Base-by-base conservation (phyloP, 129 eudicot species). In the Ambrosia trifida region DNA sequence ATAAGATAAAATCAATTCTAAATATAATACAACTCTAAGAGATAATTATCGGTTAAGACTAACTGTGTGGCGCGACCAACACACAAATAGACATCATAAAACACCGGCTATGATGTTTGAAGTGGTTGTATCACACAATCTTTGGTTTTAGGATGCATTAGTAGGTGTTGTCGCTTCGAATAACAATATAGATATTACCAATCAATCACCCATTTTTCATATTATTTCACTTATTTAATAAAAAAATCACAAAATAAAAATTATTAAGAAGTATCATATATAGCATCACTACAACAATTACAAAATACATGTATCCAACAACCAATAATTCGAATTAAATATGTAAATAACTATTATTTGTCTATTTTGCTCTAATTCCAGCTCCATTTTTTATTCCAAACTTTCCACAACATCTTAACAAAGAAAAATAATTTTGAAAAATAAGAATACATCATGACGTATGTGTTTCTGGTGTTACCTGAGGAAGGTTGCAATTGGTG, bases 401-500 rank as follows among this genome's bases (percentile, higher is more conserved):
- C 38, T 57, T 6, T 14, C 17, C 24, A 61, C 45, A 61, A 2
- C 20, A 1, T 7, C n/a, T 14, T 13, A 60, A 31, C 4, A 1
- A 32, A 32, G 1, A 14, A 13, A 60, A 32, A 60, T 32, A 60
- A 60, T 4, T 45, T 17, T 44, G 33, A 12, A 47, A 62, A 50
- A n/a, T 12, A 54, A 51, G 18, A 52, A 61, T 12, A 16, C 2
- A 47, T 70, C 2, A 47, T 70, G 59, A 67, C 75, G 70, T 64
- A 12, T 74, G 20, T 67, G 17, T 68, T 80, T 3, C 4, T 64
- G 83, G 80, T 81, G 49, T 40, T 57, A 88, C 64, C 56, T 58
- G 74, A 83, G 91, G 95, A 56, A 81, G 95, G 91, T 76, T 33
- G 41, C 75, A 83, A 36, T 6, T 77, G 86, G 95, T 79, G 88